Evolutionary conservation across 2,329 filamentous ascomycete genomes (phyloP).

Genomic region (Apiospora rasikravindrae): DNA sequence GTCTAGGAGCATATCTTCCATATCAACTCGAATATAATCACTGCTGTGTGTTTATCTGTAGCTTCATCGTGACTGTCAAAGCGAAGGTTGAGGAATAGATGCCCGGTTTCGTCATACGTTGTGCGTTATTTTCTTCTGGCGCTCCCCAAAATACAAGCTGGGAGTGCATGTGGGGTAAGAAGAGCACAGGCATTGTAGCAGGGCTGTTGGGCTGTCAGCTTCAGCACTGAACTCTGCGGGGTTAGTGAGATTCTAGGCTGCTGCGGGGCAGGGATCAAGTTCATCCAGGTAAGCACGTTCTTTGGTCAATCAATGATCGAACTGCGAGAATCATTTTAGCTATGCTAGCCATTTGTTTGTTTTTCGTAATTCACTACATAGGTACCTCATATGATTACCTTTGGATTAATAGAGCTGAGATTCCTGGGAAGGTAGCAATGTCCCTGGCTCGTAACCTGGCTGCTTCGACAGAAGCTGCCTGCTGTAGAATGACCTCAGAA

Average conservation of each 20-base stretch:
- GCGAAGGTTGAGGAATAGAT: not conserved
- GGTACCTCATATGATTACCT: too few species aligned
- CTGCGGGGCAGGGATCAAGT: not conserved
- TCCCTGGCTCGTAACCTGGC: too few species aligned
- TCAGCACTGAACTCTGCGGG: not conserved
- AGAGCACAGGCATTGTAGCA: not conserved
- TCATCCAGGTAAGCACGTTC: not conserved
- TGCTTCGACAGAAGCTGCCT: too few species aligned
- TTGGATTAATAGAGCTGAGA: too few species aligned
- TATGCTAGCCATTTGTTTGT: not conserved
- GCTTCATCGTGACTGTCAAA: not conserved
- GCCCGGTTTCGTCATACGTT: not conserved
- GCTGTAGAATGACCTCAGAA: too few species aligned
- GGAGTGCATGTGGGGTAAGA: not conserved
- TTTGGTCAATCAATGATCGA: not conserved
- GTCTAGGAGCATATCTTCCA: not conserved
- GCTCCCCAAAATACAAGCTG: not conserved
- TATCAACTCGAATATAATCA: not conserved
- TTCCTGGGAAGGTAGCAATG: too few species aligned
- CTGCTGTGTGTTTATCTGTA: not conserved
- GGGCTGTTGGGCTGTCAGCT: conserved; percentile 10
- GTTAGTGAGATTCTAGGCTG: not conserved
- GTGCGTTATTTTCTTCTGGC: not conserved
- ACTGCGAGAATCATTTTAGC: not conserved
- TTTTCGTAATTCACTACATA: too few species aligned